A percentile compares a stretch with the other conserved stretches of the same genome.
phyloP scores from a whole-genome alignment of 768 basidiomycete species.

The Mycena olivaceomarginata region DNA sequence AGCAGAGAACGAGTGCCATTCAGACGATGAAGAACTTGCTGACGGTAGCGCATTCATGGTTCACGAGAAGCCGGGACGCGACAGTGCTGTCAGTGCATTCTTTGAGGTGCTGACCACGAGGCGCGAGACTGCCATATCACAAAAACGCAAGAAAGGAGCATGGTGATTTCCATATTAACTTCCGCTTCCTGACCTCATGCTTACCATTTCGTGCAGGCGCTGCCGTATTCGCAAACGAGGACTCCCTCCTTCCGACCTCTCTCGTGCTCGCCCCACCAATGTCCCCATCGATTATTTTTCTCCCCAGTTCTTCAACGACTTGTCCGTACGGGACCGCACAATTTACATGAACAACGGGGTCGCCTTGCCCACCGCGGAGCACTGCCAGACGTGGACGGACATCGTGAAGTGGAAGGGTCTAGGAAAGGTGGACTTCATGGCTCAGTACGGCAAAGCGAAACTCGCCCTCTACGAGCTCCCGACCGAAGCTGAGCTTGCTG shows the following conservation, averaged over 20 bases:
- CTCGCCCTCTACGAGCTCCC: constrained; percentile 29
- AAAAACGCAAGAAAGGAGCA: neutral
- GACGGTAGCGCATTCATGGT: constrained; percentile 1
- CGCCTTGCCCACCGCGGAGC: constrained; percentile 24
- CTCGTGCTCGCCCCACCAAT: neutral
- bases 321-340: constrained; percentile 7
- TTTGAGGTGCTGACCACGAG: constrained; percentile 1
- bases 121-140: neutral
- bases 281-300: constrained; percentile 35
- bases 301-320: constrained; percentile 29
- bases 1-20: constrained; percentile 18
- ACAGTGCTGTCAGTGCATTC: neutral
- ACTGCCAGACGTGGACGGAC: neutral
- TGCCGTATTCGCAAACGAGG: neutral
- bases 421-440: constrained; percentile 8
- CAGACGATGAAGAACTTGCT: constrained; percentile 19
- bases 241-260: neutral
- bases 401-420: constrained; percentile 20
- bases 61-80: constrained; percentile 21
- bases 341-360: constrained; percentile 34
- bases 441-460: constrained; percentile 18
- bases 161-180: constrained; percentile 4
- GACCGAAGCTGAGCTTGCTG: constrained; percentile 25
- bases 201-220: neutral
- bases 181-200: neutral